Conservation (phyloP, 2,329 filamentous ascomycete species). For the Fusarium fracticaudum region DNA sequence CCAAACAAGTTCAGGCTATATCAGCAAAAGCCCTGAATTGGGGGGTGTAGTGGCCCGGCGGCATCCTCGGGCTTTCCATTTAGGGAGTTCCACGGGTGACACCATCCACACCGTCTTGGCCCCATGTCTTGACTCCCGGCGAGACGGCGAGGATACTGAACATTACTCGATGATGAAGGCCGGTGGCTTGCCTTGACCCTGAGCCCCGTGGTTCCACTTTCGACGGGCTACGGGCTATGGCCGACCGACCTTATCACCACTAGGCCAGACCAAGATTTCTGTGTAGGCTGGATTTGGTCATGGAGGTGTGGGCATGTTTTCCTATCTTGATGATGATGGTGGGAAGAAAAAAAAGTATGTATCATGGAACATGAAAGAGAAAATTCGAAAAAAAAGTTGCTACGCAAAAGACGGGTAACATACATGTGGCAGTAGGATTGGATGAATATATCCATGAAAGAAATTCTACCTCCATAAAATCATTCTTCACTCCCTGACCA, state of each 20-base stretch:
- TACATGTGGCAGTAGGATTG: background rate
- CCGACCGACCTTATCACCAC: conserved; percentile 9
- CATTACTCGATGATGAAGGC: conserved; percentile 24
- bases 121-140: conserved; percentile 18
- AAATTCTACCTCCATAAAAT: conserved; percentile 16
- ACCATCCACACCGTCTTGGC: conserved; percentile 31
- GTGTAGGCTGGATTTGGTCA: background rate
- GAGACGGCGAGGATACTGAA: conserved; percentile 23
- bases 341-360: background rate
- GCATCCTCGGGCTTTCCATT: conserved; percentile 39
- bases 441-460: background rate
- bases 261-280: background rate
- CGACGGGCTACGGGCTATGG: conserved; percentile 16
- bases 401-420: background rate
- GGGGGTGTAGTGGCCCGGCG: conserved; percentile 14
- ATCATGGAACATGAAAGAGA: background rate
- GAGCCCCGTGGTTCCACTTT: conserved; percentile 35
- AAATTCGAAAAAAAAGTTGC: background rate
- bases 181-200: conserved; percentile 37
- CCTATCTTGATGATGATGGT: background rate
- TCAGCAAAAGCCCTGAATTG: background rate
- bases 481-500: conserved; percentile 31
- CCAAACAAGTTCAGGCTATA: conserved; percentile 1
- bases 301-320: conserved; percentile 4
- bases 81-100: conserved; percentile 35